Conservation (phyloP, 805 yeast genomes). For the Teunomyces cretensis region DNA sequence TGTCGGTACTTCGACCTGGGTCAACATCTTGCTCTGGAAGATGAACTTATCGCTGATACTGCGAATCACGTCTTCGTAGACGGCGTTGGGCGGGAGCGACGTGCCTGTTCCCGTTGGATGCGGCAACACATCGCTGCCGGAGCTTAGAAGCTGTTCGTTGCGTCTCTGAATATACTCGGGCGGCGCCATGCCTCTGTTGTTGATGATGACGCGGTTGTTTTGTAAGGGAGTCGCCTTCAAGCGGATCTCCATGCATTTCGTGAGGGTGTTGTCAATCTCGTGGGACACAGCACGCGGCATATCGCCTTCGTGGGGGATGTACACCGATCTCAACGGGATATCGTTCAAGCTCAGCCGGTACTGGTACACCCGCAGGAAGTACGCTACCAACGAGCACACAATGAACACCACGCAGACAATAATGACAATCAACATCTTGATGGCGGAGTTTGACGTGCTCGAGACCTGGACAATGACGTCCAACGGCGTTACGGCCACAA, state of each 20-base stretch:
- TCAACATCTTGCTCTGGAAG: constrained; percentile 42
- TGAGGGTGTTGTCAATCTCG: constrained; percentile 25
- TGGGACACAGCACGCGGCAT: constrained; percentile 34
- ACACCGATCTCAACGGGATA: constrained; percentile 63
- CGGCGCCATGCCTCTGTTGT: constrained; percentile 42
- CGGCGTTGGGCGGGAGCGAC: constrained; percentile 27
- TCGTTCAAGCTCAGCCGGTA: constrained; percentile 62
- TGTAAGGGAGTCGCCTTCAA: constrained; percentile 38
- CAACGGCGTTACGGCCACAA: constrained; percentile 71
- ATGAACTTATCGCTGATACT: constrained; percentile 59
- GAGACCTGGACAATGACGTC: constrained; percentile 69
- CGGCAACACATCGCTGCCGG: constrained; percentile 15
- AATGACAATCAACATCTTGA: constrained; percentile 79
- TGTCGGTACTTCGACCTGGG: constrained; percentile 18
- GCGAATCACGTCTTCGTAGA: constrained; percentile 57
- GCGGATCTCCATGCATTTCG: constrained; percentile 29
- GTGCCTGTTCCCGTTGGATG: constrained; percentile 18
- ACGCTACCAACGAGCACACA: constrained; percentile 48
- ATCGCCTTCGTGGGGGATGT: constrained; percentile 64
- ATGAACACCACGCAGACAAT: constrained; percentile 66
- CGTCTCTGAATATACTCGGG: constrained; percentile 40
- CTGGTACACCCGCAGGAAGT: constrained; percentile 58
- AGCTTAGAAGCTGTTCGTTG: constrained; percentile 16
- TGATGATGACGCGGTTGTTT: constrained; percentile 26
- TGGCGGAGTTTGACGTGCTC: constrained; percentile 56